Percentiles rank a stretch among this genome's conserved stretches.
Conservation (phyloP, 352 stramenopile species). For the Globisporangium mamillatum region DNA sequence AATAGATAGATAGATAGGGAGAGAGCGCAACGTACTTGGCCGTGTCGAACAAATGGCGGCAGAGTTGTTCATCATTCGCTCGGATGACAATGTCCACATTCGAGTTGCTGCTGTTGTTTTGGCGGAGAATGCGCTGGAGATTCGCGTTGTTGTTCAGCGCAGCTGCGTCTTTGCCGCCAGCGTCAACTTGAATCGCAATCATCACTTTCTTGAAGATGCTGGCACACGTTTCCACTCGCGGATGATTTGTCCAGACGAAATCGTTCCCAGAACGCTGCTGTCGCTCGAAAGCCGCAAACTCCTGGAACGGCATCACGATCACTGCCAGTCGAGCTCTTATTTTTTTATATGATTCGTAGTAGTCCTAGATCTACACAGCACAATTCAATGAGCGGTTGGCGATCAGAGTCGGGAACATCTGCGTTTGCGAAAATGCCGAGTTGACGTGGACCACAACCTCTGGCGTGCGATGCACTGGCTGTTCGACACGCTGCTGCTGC, state of each 20-base stretch:
- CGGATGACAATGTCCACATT: slow-evolving; percentile 21
- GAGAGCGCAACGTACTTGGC: slow-evolving; percentile 9
- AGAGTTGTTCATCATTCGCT: slow-evolving; percentile 10
- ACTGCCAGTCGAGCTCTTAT: slow-evolving; percentile 32
- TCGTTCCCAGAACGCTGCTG: slow-evolving; percentile 23
- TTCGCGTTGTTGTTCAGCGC: slow-evolving; percentile 11
- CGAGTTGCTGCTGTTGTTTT: slow-evolving; percentile 22
- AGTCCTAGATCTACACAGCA: slow-evolving; percentile 35
- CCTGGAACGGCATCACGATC: slow-evolving; percentile 20
- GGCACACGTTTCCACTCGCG: slow-evolving; percentile 28
- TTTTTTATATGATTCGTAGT: too few species aligned
- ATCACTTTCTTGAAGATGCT: slow-evolving; percentile 59
- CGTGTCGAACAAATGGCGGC: slow-evolving; percentile 11
- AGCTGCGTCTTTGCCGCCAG: background rate
- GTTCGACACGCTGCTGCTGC: background rate
- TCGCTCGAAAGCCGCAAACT: slow-evolving; percentile 24
- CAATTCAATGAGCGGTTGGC: slow-evolving; percentile 12
- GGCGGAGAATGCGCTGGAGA: slow-evolving; percentile 21
- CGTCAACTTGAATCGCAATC: slow-evolving; percentile 27
- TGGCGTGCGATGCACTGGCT: background rate
- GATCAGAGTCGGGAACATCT: slow-evolving; percentile 24
- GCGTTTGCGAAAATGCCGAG: slow-evolving; percentile 27
- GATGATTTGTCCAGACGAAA: slow-evolving; percentile 22
- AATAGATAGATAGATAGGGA: background rate
- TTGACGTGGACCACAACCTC: slow-evolving; percentile 29